Conservation (phyloP, 108 stramenopile species). For the Pelagomonas calceolata region DNA sequence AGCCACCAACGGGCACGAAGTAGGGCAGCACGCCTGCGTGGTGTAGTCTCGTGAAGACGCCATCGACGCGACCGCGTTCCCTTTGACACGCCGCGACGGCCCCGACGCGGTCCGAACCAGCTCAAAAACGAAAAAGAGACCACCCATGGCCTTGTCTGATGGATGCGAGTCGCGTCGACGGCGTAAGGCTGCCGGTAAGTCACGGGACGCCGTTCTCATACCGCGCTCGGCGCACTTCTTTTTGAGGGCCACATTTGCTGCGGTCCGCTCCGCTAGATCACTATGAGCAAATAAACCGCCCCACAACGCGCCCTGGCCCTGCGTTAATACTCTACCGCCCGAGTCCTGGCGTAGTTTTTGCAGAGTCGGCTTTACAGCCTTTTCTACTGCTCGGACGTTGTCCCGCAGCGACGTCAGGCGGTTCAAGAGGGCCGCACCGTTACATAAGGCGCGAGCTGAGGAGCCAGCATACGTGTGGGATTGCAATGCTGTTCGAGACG, state of each 20-base stretch:
- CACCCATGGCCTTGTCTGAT: no score
- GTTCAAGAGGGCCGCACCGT: slow-evolving; percentile 40
- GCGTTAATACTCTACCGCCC: slow-evolving; percentile 29
- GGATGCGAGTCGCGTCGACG: no score
- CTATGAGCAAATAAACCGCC: slow-evolving; percentile 35
- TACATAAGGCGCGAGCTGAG: slow-evolving; percentile 39
- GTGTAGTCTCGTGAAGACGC: no score
- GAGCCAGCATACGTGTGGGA: slow-evolving; percentile 51
- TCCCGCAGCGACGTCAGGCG: slow-evolving; percentile 24
- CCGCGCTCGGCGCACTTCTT: no score
- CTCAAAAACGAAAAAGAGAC: no score
- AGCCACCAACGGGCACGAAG: slow-evolving; percentile 45
- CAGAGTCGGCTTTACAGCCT: slow-evolving; percentile 11
- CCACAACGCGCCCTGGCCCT: slow-evolving; percentile 54
- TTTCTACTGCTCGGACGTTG: background rate
- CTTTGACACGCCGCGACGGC: no score
- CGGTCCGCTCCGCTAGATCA: background rate
- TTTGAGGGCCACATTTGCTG: no score
- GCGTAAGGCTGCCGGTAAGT: no score
- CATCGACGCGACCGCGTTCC: no score
- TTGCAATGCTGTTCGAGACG: slow-evolving; percentile 13
- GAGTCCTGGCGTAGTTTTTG: slow-evolving; percentile 17
- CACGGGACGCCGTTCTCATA: no score
- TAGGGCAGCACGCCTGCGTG: slow-evolving; percentile 41
- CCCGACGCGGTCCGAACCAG: no score